These are phyloP conservation scores for Cladophialophora immunda DNA, from an alignment of 2,329 filamentous ascomycete genomes.

Conservation along the genomic window DNA sequence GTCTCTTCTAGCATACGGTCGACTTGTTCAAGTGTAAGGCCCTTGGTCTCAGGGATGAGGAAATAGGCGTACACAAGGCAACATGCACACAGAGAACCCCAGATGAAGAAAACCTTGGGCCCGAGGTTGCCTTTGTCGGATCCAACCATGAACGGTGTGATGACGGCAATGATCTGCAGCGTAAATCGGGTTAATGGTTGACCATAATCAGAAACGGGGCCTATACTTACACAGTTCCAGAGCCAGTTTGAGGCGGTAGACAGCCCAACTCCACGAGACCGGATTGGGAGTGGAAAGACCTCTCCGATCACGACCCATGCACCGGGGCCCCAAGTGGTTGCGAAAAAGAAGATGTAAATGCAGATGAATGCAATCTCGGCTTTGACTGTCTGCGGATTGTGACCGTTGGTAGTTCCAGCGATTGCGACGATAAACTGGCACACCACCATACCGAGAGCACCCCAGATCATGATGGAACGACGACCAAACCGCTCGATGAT, in stretches of 20 bases:
- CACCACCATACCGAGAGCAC: constrained; percentile 81
- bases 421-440: constrained; percentile 84
- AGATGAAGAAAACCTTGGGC: constrained; percentile 80
- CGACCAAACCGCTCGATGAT: constrained; percentile 84
- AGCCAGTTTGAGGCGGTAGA: constrained; percentile 93
- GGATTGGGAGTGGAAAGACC: constrained; percentile 88
- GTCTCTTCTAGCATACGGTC: constrained; percentile 91
- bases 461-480: constrained; percentile 79
- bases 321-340: constrained; percentile 84
- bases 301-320: constrained; percentile 81
- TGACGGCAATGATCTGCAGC: constrained; percentile 66
- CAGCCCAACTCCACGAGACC: constrained; percentile 84
- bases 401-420: constrained; percentile 57
- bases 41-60: constrained; percentile 78
- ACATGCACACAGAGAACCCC: constrained; percentile 77
- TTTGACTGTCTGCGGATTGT: constrained; percentile 47
- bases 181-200: constrained; percentile 58
- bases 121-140: constrained; percentile 65
- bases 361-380: constrained; percentile 87
- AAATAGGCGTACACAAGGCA: constrained; percentile 77
- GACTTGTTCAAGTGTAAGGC: constrained; percentile 79
- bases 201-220: constrained; percentile 66
- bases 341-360: constrained; percentile 95
- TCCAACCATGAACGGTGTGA: constrained; percentile 76
- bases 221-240: constrained; percentile 75